phyloP scores from a whole-genome alignment of 805 yeast genomes.

The Zygosaccharomyces gambellarensis region DNA sequence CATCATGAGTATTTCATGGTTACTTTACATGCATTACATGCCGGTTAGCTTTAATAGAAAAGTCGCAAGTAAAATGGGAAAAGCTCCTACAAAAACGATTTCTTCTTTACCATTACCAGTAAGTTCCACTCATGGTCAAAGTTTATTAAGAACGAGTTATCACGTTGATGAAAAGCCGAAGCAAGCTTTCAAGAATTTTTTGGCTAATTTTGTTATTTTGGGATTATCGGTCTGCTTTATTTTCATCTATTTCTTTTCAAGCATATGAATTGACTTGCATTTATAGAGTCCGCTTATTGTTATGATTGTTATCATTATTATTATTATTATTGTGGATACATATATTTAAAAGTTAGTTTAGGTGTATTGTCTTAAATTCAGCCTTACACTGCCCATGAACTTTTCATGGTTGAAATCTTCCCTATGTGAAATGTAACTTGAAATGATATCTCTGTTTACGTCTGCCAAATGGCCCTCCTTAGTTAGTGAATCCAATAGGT shows the following conservation, averaged over 20 bases:
- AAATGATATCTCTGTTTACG: constrained; percentile 56
- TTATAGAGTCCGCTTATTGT: background rate
- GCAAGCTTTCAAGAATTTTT: constrained; percentile 4
- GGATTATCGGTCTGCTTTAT: constrained; percentile 7
- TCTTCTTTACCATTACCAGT: constrained; percentile 25
- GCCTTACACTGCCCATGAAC: constrained; percentile 26
- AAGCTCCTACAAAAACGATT: constrained; percentile 1
- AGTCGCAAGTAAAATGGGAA: constrained; percentile 11
- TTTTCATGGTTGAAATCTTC: constrained; percentile 55
- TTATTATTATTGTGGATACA: background rate
- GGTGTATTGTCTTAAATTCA: constrained; percentile 19
- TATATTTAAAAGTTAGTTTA: background rate
- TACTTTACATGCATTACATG: constrained; percentile 25
- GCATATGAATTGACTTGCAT: background rate
- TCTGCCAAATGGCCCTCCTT: constrained; percentile 74
- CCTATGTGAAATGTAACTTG: constrained; percentile 63
- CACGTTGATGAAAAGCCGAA: constrained; percentile 7
- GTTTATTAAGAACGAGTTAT: constrained; percentile 4
- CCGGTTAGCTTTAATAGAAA: constrained; percentile 29
- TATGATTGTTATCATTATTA: too few relatives aligned
- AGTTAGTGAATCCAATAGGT: constrained; percentile 68
- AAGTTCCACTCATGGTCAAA: constrained; percentile 5
- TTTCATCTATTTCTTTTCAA: constrained; percentile 11
- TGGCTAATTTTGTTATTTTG: constrained; percentile 8
- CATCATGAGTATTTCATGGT: constrained; percentile 16